A percentile compares a stretch with the other conserved stretches of the same genome.
Evolutionary conservation across 2,329 filamentous ascomycete genomes (phyloP).

Genomic region (Colletotrichum sojae): DNA sequence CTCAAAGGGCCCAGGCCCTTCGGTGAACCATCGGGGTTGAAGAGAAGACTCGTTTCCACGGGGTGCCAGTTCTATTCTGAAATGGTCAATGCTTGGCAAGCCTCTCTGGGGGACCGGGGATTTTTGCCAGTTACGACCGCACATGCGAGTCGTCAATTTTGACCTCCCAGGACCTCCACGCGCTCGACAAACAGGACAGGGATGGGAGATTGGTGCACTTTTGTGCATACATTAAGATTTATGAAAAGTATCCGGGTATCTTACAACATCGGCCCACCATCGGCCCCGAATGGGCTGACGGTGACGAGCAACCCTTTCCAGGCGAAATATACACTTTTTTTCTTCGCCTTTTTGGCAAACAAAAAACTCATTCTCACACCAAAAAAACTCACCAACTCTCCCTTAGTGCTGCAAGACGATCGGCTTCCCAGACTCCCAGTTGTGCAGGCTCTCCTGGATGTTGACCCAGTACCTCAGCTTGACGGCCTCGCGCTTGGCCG

Average conservation of each 20-base stretch:
- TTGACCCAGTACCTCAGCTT: conserved; percentile 92
- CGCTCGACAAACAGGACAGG: background rate
- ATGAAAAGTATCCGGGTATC: conserved; percentile 32
- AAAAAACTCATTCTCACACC: background rate
- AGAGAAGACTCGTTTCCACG: background rate
- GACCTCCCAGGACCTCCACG: conserved; percentile 10
- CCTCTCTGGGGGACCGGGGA: conserved; percentile 15
- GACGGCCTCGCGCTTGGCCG: conserved; percentile 80
- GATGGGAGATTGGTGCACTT: background rate
- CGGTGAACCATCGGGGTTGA: conserved; percentile 17
- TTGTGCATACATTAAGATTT: conserved; percentile 26
- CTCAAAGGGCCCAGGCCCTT: background rate
- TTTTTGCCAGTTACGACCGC: conserved; percentile 35
- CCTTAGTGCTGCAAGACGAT: conserved; percentile 66
- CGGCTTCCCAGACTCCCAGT: conserved; percentile 85
- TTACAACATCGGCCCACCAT: conserved; percentile 39
- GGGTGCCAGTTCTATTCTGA: background rate
- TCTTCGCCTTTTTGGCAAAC: background rate
- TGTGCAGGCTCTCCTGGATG: conserved; percentile 82
- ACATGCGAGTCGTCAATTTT: conserved; percentile 18
- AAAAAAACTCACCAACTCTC: background rate
- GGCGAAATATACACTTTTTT: conserved; percentile 16
- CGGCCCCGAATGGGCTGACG: conserved; percentile 19
- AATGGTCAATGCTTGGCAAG: background rate
- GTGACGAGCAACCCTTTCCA: conserved; percentile 29